Conservation (phyloP, 2,329 filamentous ascomycete genomes). For the Exophiala sp. region DNA sequence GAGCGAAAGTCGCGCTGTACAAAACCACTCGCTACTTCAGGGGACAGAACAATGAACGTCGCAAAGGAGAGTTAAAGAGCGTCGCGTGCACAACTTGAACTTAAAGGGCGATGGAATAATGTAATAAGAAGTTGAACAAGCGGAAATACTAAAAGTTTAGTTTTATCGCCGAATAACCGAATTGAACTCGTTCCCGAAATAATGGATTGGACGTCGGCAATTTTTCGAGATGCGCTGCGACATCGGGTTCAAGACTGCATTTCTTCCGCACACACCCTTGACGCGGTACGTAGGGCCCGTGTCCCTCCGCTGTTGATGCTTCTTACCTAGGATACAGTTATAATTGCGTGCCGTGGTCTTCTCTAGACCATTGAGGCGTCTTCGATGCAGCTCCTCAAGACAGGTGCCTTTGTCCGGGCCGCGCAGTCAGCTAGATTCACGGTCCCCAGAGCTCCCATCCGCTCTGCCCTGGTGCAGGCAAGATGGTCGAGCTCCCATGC, state of each 20-base stretch:
- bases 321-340: background rate
- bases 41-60: background rate
- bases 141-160: background rate
- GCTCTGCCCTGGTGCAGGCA: constrained; percentile 5
- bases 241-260: background rate
- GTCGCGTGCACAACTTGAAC: background rate
- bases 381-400: constrained; percentile 25
- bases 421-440: constrained; percentile 18
- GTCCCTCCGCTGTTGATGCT: background rate
- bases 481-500: constrained; percentile 21
- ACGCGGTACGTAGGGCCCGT: too few species aligned
- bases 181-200: too few species aligned
- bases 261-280: too few species aligned
- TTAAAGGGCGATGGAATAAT: background rate
- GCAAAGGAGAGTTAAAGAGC: background rate
- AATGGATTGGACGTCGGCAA: background rate
- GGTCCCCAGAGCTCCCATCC: constrained; percentile 5
- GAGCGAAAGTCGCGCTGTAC: background rate
- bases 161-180: background rate
- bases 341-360: background rate
- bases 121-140: background rate
- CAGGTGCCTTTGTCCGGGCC: constrained; percentile 25
- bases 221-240: too few species aligned
- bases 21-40: too few species aligned
- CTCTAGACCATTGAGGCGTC: background rate